Base-by-base conservation (phyloP, 495 filamentous ascomycete species). In the Hyaloscypha hepaticicola region DNA sequence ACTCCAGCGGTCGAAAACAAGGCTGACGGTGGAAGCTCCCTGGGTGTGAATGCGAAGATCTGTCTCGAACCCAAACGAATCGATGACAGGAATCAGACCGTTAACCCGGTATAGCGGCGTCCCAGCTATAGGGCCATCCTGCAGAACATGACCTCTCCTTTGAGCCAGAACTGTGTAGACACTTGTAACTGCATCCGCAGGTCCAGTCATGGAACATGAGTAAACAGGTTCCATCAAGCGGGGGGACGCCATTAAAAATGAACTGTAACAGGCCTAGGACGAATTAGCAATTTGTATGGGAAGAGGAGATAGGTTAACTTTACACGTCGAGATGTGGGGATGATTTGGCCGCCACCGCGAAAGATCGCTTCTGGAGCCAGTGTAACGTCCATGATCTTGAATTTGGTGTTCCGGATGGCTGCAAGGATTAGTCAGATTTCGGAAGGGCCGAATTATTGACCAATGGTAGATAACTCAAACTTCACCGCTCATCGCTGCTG, bases 151-250 rank as follows among this genome's bases (percentile, higher is more conserved):
- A 0, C 95, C 95, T 65, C 95, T 82, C 31, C 95, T 87, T 48
- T 91, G 84, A 2, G 93, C 90, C 22, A 99, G 83, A 29, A 96
- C 91, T 26, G 93, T 98, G 78, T 98, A 99, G 3, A 97, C 83
- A 4, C 88, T 86, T 38, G 87, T 87, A 55, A 96, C 91, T 0
- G 94, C 88, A 72, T 96, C 93, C 50, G 95, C 92, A 57, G 94
- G 94, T 1, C 93, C 93, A 14, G 90, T 93, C 89, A 97, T 96
- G 28, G 87, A 90, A 73, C 91, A 91, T 26, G 88, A 84, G 77
- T 97, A 99, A 28, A 98, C 82, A 0, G 95, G 95, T 72, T 99
- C 95, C 90, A 99, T 97, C 31, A 99, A 83, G 31, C 95, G 86
- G 19, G 95, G 95, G 24, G 91, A 94, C 29, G 95, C 95, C 91